A percentile compares a stretch with the other conserved stretches of the same genome.
Evolutionary conservation across 2,329 filamentous ascomycete species (phyloP).

Genomic region (Aspergillus felis): DNA sequence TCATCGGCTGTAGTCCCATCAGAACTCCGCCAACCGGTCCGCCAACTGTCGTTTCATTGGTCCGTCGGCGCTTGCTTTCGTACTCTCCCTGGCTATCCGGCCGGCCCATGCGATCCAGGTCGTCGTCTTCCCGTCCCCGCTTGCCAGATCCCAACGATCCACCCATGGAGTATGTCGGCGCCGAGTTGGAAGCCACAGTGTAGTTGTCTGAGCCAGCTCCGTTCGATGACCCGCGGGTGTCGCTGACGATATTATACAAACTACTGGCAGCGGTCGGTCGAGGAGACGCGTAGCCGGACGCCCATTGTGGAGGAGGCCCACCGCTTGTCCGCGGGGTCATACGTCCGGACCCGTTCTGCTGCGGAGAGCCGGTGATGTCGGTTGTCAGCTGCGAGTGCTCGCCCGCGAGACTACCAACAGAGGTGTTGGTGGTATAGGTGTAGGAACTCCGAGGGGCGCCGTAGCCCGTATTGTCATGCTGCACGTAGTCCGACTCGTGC

Average conservation of each 20-base stretch:
- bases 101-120: constrained; percentile 62
- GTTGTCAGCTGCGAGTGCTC: constrained; percentile 75
- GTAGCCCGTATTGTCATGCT: constrained; percentile 69
- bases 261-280: constrained; percentile 68
- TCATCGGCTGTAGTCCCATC: constrained; percentile 41
- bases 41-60: constrained; percentile 55
- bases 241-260: constrained; percentile 85
- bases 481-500: constrained; percentile 74
- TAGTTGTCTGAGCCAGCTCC: constrained; percentile 68
- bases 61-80: constrained; percentile 74
- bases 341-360: constrained; percentile 75
- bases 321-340: constrained; percentile 79
- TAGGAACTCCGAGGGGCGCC: constrained; percentile 70
- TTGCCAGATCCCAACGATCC: constrained; percentile 57
- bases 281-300: constrained; percentile 74
- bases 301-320: constrained; percentile 69
- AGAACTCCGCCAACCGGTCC: constrained; percentile 40
- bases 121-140: constrained; percentile 62
- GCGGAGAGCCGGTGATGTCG: constrained; percentile 77
- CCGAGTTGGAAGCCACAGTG: constrained; percentile 63
- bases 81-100: constrained; percentile 59
- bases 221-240: constrained; percentile 64
- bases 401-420: constrained; percentile 61
- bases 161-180: constrained; percentile 54
- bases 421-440: constrained; percentile 66